Conservation (phyloP, 768 basidiomycete species). For the Auriscalpium vulgare region DNA sequence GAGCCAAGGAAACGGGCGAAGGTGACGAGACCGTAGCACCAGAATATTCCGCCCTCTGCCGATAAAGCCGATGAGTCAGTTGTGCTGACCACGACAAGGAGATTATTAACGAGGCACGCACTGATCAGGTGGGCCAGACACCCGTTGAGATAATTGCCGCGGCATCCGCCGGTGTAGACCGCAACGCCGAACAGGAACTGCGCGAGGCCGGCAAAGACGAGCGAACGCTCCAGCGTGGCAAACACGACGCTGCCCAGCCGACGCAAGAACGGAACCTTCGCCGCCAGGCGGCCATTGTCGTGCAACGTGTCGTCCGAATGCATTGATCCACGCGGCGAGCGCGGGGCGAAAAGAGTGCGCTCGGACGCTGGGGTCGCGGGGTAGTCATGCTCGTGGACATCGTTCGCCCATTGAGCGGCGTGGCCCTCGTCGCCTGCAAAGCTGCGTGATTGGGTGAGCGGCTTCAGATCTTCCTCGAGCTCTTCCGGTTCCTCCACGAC, state of each 20-base stretch:
- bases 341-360: slow-evolving; percentile 41
- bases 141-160: slow-evolving; percentile 68
- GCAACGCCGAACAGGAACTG: slow-evolving; percentile 64
- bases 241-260: slow-evolving; percentile 43
- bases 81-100: background rate
- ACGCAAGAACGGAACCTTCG: slow-evolving; percentile 21
- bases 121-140: slow-evolving; percentile 91
- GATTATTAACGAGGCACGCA: slow-evolving; percentile 27
- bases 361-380: slow-evolving; percentile 43
- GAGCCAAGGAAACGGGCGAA: slow-evolving; percentile 95
- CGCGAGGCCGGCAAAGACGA: slow-evolving; percentile 67
- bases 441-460: slow-evolving; percentile 3
- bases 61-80: background rate
- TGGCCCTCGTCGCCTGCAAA: slow-evolving; percentile 35
- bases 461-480: slow-evolving; percentile 40
- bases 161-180: slow-evolving; percentile 82
- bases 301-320: slow-evolving; percentile 55
- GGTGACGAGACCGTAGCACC: slow-evolving; percentile 79
- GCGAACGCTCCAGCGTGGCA: slow-evolving; percentile 46
- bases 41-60: slow-evolving; percentile 85
- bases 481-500: slow-evolving; percentile 48
- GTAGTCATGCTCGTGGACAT: slow-evolving; percentile 37
- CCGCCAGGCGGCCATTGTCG: slow-evolving; percentile 19
- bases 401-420: slow-evolving; percentile 48
- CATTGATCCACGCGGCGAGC: slow-evolving; percentile 32